A percentile compares a stretch with the other conserved stretches of the same genome.
phyloP scores from a whole-genome alignment of 768 basidiomycete genomes.

The Trametes maxima region DNA sequence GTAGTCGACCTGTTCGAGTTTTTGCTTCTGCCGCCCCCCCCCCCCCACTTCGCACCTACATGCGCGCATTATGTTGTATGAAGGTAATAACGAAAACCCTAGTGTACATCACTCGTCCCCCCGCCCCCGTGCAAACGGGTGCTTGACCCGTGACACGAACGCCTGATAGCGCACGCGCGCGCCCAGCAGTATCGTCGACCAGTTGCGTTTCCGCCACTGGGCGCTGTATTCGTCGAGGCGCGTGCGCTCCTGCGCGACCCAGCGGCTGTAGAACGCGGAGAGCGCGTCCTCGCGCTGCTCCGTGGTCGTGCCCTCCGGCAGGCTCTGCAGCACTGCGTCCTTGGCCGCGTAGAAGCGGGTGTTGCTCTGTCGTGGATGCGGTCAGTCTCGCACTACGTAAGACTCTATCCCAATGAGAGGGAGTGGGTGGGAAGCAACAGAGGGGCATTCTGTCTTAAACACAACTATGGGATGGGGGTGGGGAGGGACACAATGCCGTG shows the following conservation, averaged over 20 bases:
- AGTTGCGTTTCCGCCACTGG: slow-evolving; percentile 70
- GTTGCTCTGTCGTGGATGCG: slow-evolving; percentile 61
- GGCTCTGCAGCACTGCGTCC: slow-evolving; percentile 53
- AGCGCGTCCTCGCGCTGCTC: slow-evolving; percentile 69
- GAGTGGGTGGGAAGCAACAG: too few species aligned
- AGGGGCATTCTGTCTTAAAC: too few species aligned
- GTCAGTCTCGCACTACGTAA: too few species aligned
- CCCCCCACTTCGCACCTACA: background rate
- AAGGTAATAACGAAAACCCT: background rate
- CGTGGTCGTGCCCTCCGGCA: slow-evolving; percentile 51
- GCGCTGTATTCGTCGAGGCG: slow-evolving; percentile 61
- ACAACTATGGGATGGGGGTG: too few species aligned
- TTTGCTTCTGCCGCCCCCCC: background rate
- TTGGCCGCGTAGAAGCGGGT: slow-evolving; percentile 77
- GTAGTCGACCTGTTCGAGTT: background rate
- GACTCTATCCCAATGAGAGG: too few species aligned
- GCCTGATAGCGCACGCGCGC: slow-evolving; percentile 52
- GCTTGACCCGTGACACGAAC: slow-evolving; percentile 29
- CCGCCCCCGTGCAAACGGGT: slow-evolving; percentile 9
- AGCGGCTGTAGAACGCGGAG: slow-evolving; percentile 71
- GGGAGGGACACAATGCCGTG: background rate
- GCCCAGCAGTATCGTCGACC: slow-evolving; percentile 56
- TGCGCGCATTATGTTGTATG: too few species aligned
- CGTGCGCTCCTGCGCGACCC: slow-evolving; percentile 69
- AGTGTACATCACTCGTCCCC: slow-evolving; percentile 36